Conservation (phyloP, 495 filamentous ascomycete species). For the Hypoxylon perforatum region DNA sequence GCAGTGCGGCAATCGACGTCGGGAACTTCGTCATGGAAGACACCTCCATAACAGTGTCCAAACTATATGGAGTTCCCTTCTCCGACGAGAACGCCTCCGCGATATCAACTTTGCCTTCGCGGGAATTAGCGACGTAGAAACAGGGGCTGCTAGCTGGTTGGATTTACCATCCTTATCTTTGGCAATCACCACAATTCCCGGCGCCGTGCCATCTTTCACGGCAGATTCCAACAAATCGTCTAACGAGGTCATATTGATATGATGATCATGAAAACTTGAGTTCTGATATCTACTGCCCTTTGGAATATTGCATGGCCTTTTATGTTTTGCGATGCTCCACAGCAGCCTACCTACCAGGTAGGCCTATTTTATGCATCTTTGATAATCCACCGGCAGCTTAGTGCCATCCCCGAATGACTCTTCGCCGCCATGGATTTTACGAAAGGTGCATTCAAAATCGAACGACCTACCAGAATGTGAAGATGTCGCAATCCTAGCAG, state of each 20-base stretch:
- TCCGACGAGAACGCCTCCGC: constrained; percentile 21
- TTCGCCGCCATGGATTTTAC: no score
- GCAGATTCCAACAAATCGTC: constrained; percentile 23
- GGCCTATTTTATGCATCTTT: no score
- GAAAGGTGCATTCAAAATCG: no score
- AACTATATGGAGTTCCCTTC: constrained; percentile 22
- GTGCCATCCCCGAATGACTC: no score
- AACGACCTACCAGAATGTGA: no score
- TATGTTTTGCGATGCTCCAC: no score
- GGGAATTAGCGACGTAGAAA: neutral
- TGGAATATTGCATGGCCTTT: no score
- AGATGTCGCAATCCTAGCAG: no score
- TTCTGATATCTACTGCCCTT: neutral
- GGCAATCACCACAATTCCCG: constrained; percentile 30
- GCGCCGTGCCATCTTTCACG: constrained; percentile 23
- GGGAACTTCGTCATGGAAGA: constrained; percentile 52
- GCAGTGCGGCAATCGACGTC: constrained; percentile 47
- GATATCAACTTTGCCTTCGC: constrained; percentile 22
- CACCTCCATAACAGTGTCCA: constrained; percentile 44
- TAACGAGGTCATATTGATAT: constrained; percentile 18
- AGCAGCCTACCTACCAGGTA: no score
- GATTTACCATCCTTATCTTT: constrained; percentile 26
- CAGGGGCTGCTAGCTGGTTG: neutral
- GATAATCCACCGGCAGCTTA: no score
- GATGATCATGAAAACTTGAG: neutral